Conservation (phyloP, 257 asterid species). For the Solanum pimpinellifolium region DNA sequence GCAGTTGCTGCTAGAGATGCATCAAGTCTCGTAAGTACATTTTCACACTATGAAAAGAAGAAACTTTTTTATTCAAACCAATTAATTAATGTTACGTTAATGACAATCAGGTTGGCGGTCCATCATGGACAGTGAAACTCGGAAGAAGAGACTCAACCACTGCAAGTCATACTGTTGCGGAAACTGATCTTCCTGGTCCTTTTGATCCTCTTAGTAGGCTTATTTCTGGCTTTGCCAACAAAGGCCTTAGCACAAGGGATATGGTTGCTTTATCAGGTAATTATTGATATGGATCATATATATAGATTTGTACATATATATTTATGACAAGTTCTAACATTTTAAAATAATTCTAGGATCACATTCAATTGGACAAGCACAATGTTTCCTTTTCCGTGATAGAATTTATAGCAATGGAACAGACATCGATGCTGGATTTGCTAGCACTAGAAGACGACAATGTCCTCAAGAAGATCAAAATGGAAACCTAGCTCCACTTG, state of each 20-base stretch:
- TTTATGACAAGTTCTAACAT: too few species aligned
- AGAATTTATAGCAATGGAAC: slow-evolving; percentile 35
- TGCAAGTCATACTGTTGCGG: background rate
- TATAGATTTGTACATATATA: too few species aligned
- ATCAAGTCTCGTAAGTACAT: too few species aligned
- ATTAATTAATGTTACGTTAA: too few species aligned
- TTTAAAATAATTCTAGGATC: background rate
- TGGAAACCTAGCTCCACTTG: slow-evolving; percentile 26
- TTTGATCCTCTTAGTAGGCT: background rate
- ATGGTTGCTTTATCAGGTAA: too few species aligned
- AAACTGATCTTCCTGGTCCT: background rate
- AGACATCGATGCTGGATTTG: slow-evolving; percentile 23
- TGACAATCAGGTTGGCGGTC: background rate
- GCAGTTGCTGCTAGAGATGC: too few species aligned
- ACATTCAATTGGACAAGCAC: background rate
- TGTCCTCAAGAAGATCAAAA: slow-evolving; percentile 10
- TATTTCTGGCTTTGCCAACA: background rate
- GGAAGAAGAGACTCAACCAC: background rate
- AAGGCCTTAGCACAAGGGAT: too few species aligned
- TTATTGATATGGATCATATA: too few species aligned
- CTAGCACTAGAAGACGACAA: slow-evolving; percentile 2
- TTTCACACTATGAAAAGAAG: too few species aligned
- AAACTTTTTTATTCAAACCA: too few species aligned
- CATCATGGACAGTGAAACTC: background rate
- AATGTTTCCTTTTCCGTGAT: slow-evolving; percentile 6